Conservation (phyloP, 2,329 filamentous ascomycete species). For the Conoideocrella luteorostrata region DNA sequence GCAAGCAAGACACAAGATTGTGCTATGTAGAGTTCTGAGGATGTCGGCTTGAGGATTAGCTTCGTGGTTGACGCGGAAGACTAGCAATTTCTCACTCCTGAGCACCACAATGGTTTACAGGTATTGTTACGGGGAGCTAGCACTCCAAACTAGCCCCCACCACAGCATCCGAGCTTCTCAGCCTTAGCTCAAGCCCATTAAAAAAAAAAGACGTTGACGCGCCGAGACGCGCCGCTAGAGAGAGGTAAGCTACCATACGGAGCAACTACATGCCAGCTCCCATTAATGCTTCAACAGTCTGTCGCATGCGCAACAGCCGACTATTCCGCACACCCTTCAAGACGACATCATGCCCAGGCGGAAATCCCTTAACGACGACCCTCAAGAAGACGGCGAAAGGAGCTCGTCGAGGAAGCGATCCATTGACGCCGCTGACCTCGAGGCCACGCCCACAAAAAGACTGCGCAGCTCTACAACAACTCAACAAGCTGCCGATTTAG, state of each 20-base stretch:
- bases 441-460: constrained; percentile 27
- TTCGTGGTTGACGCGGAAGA: neutral
- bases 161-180: neutral
- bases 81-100: neutral
- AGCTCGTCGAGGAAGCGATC: constrained; percentile 15
- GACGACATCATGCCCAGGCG: constrained; percentile 8
- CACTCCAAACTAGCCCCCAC: no score
- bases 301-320: no score
- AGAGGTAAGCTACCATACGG: no score
- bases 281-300: no score
- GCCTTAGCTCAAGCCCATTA: neutral
- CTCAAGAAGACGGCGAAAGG: constrained; percentile 1
- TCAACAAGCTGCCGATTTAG: constrained; percentile 3
- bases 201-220: neutral
- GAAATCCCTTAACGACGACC: neutral
- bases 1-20: no score
- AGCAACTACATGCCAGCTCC: no score
- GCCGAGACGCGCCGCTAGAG: neutral
- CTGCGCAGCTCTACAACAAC: constrained; percentile 16
- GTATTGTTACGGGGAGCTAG: no score
- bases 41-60: no score
- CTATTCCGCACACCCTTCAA: no score
- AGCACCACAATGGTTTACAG: no score
- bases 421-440: constrained; percentile 20
- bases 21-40: no score